Conservation (phyloP, 2,329 filamentous ascomycete species). For the Diaporthe eres region DNA sequence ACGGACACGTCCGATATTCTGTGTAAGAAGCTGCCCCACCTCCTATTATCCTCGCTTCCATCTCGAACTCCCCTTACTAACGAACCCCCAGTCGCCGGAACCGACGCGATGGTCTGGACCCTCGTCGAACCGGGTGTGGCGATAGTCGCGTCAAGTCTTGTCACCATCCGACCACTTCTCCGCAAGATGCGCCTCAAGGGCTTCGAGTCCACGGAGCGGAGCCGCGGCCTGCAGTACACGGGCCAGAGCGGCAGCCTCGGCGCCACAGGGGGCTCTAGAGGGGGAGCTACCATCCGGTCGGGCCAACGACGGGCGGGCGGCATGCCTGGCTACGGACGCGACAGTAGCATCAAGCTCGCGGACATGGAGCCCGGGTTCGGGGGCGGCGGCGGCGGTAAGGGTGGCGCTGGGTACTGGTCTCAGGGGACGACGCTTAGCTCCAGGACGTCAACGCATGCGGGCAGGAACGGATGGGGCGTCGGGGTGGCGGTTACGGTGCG, state of each 20-base stretch:
- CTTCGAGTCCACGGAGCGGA: constrained; percentile 59
- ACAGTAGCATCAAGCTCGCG: constrained; percentile 56
- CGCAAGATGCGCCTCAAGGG: constrained; percentile 62
- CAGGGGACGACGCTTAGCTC: constrained; percentile 24
- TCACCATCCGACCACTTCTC: constrained; percentile 68
- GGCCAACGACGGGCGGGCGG: constrained; percentile 34
- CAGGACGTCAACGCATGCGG: constrained; percentile 2
- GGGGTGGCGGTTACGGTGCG: constrained; percentile 41
- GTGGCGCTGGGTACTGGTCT: constrained; percentile 2
- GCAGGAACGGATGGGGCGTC: constrained; percentile 13
- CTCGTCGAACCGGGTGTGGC: constrained; percentile 70
- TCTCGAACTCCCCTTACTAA: background rate
- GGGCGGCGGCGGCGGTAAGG: background rate
- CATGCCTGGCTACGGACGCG: constrained; percentile 53
- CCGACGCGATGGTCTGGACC: constrained; percentile 69
- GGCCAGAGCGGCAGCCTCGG: constrained; percentile 46
- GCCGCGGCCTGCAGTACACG: constrained; percentile 49
- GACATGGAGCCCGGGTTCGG: constrained; percentile 50
- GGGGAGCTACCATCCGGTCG: background rate
- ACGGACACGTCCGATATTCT: constrained; percentile 61
- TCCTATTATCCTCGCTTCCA: background rate
- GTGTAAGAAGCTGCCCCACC: constrained; percentile 54
- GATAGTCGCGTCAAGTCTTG: constrained; percentile 67
- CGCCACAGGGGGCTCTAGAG: constrained; percentile 27
- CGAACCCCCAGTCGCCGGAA: constrained; percentile 57